Percentiles rank a stretch among this genome's conserved stretches.
Conservation (phyloP, 495 filamentous ascomycete species). For the Diplogelasinospora grovesii region DNA sequence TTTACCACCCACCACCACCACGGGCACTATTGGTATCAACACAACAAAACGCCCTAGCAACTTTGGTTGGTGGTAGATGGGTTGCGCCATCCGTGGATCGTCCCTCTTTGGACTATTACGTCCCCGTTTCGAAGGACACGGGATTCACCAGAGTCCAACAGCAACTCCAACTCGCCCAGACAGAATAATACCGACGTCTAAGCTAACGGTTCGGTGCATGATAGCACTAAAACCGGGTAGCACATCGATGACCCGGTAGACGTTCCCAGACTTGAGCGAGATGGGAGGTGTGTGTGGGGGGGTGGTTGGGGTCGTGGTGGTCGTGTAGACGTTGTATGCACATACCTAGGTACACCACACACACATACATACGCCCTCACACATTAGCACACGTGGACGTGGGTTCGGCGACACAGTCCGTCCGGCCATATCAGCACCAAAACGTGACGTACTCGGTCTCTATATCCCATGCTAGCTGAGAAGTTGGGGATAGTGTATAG, state of each 20-base stretch:
- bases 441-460: too few species aligned
- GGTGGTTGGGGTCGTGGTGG: neutral
- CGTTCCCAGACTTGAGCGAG: neutral
- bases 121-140: conserved; percentile 42
- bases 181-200: conserved; percentile 57
- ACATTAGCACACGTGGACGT: too few species aligned
- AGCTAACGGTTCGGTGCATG: conserved; percentile 51
- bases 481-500: too few species aligned
- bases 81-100: conserved; percentile 61
- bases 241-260: conserved; percentile 1
- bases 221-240: conserved; percentile 12
- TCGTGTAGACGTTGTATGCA: neutral
- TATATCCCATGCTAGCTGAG: too few species aligned
- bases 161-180: conserved; percentile 48
- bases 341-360: too few species aligned
- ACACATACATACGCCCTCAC: too few species aligned
- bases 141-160: conserved; percentile 46
- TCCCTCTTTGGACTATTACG: conserved; percentile 49
- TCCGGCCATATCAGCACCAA: too few species aligned
- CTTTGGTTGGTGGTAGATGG: too few species aligned
- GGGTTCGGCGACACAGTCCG: too few species aligned
- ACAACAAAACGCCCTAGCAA: too few species aligned
- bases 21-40: neutral
- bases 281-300: neutral
- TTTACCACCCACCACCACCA: neutral